Base-by-base conservation (phyloP, 2,329 filamentous ascomycete genomes). In the Fusarium nisikadoi region DNA sequence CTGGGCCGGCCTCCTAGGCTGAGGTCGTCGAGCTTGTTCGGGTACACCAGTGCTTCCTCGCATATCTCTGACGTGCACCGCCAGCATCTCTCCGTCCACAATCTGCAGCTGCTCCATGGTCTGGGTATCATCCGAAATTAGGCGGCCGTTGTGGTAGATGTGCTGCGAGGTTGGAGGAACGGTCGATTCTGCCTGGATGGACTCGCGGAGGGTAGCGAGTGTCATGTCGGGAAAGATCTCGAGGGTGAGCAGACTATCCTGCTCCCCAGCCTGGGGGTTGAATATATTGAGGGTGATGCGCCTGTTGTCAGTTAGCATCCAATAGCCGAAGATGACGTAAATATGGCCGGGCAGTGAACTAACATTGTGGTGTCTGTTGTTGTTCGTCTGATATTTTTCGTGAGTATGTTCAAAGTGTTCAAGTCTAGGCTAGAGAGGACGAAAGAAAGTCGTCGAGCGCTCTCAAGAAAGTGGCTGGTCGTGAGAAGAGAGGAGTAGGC, bases 71-170 rank as follows among this genome's bases (percentile, higher is more conserved):
- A 97, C 92, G 79, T 97, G 93, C 75, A 98, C 88, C 35, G 93
- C 94, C 72, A 99, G 85, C 93, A 99, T 95, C 79, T 98, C 96
- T 61, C 94, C 94, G 83, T 98, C 94, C 53, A 86, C 89, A 76
- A 99, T 92, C 45, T 92, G 89, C 36, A 95, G 88, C 77, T 95
- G 88, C 74, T 94, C 90, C 79, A 99, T 88, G 6, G 94, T 97
- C 81, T 94, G 92, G 65, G 88, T 83, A 77, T 95, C 92, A 82
- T 94, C 91, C 74, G 86, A 88, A 61, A 99, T 90, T 45, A 95
- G 89, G 73, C 90, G 89, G 73, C 95, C 96, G 81, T 98, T 97
- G 84, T 95, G 93, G 83, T 96, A 97, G 79, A 98, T 91, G 79
- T 94, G 91, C 81, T 98, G 94, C 50, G 92, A 87, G 47, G 86